Evolutionary conservation across 1,284 basidiomycete genomes (phyloP), one percentile per base, ranked within the genome.

Genomic region (Boletus mariae): DNA sequence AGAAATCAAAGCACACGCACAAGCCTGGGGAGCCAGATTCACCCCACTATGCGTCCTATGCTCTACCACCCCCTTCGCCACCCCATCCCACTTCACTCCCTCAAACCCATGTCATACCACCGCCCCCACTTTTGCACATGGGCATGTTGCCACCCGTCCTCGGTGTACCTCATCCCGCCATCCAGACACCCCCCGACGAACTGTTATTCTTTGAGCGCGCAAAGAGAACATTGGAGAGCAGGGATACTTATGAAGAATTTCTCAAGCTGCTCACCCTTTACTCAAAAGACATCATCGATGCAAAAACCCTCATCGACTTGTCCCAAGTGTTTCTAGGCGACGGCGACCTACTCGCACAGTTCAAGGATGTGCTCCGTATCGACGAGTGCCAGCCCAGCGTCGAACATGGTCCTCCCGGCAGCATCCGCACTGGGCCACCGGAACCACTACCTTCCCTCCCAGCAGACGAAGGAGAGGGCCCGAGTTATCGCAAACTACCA

Each of bases 191-290:
- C 3, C 82, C 86, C n/a, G 91, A 94, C 59, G 94, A 97, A 65
- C 80, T 96, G 25, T 76, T 90, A 12, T 98, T 98, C 79, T 98
- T 98, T 65, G 94, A 98, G 67, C 85, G 91, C 49, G 90, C 94
- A 69, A 89, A 87, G 73, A 86, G 85, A 63, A 78, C 80, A 46
- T 77, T 92, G 53, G 90, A 92, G 66, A 82, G 82, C 68, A 82
- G 83, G 56, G 79, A 84, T 41, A 82, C 81, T 20, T 93, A 92
- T 65, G 84, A 90, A 59, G 90, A 93, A 63, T 92, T 93, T 74
- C 76, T 93, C 57, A 92, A 91, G 70, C 73, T 92, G 42, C 79
- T 93, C 60, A 87, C 88, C 66, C 75, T 93, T 29, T 93, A 86
- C 67, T 81, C 87, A 15, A 84, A 90, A 64, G 94, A 98, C 57